phyloP scores from a whole-genome alignment of 1,284 basidiomycete genomes.

The Puccinia novopanici region DNA sequence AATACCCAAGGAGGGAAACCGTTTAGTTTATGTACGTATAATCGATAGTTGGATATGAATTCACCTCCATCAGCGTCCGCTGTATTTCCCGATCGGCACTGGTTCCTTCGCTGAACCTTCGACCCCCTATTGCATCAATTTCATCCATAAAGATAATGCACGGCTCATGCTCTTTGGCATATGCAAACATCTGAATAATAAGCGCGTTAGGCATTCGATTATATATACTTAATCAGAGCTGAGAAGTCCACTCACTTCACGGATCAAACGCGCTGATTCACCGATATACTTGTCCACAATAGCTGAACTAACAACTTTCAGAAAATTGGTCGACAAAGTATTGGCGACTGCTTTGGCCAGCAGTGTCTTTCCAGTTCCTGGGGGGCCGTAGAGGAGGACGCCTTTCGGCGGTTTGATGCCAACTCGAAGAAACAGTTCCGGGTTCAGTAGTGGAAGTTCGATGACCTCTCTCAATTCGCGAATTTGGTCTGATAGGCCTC shows the following conservation, averaged over 20 bases:
- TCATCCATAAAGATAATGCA: conserved; percentile 99
- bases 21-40: background rate
- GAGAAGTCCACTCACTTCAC: conserved; percentile 57
- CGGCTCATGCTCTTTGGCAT: conserved; percentile 93
- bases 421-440: conserved; percentile 90
- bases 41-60: conserved; percentile 52
- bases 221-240: background rate
- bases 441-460: conserved; percentile 90
- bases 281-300: conserved; percentile 99
- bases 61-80: conserved; percentile 94
- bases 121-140: conserved; percentile 93
- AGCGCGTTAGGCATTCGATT: background rate
- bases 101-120: conserved; percentile 96
- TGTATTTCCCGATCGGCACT: conserved; percentile 98
- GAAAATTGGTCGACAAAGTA: conserved; percentile 92
- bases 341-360: conserved; percentile 94
- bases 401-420: conserved; percentile 96
- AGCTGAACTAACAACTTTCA: conserved; percentile 97
- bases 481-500: conserved; percentile 93
- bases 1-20: conserved; percentile 20
- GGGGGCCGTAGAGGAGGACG: conserved; percentile 87
- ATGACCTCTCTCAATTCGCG: conserved; percentile 95
- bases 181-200: conserved; percentile 86
- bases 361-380: conserved; percentile 93
- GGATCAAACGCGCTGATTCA: conserved; percentile 88